phyloP scores from a whole-genome alignment of 306 rosid species.

The peach (Prunus persica) region Prunus_persica_NCBIv2 NC_034014.1:26725001-26725500 shows the following conservation, averaged over 20 bases:
- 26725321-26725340: not conserved
- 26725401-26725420: not conserved
- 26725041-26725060: too few species aligned
- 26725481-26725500: not conserved
- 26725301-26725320: not conserved
- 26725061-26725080: too few species aligned
- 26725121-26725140: not conserved
- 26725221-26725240: not conserved
- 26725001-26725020: not conserved
- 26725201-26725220: not conserved
- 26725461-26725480: not conserved
- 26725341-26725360: not conserved
- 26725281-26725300: too few species aligned
- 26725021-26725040: too few species aligned
- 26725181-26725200: not conserved
- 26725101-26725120: not conserved
- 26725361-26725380: not conserved
- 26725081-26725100: not conserved
- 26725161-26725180: not conserved
- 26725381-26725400: not conserved
- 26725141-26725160: not conserved
- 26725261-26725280: too few species aligned
- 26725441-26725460: not conserved
- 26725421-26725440: not conserved
- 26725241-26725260: too few species aligned